phyloP scores from a whole-genome alignment of 2,329 filamentous ascomycete species.

The Scytalidium lignicola region DNA sequence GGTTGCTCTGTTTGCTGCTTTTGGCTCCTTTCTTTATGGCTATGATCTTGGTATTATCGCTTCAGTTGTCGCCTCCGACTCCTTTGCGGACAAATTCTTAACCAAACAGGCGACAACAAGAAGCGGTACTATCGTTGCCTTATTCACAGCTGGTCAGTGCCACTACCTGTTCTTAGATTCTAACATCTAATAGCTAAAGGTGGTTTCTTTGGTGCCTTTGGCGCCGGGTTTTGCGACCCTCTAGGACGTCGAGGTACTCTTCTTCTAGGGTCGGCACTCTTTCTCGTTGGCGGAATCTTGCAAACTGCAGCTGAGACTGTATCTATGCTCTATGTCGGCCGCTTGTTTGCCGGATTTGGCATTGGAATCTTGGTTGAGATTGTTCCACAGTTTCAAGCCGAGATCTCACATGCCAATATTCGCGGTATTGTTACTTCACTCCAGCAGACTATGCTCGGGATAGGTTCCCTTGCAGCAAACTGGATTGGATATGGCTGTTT shows the following conservation, averaged over 20 bases:
- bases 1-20: constrained; percentile 6
- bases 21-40: constrained; percentile 11
- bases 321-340: constrained; percentile 52
- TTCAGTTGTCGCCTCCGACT: constrained; percentile 7
- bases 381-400: constrained; percentile 61
- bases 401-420: constrained; percentile 58
- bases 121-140: background rate
- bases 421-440: constrained; percentile 56
- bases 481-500: constrained; percentile 53
- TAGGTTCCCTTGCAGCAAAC: constrained; percentile 52
- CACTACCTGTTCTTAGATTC: background rate
- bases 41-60: constrained; percentile 12
- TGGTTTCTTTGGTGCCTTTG: constrained; percentile 22
- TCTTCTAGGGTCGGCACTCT: constrained; percentile 48
- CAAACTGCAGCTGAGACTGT: constrained; percentile 53
- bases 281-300: constrained; percentile 53
- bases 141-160: background rate
- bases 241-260: constrained; percentile 54
- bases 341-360: constrained; percentile 51
- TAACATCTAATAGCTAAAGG: background rate
- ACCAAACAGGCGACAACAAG: background rate
- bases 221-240: constrained; percentile 46
- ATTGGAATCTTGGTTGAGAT: constrained; percentile 60
- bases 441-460: constrained; percentile 62
- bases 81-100: constrained; percentile 3